Conservation (phyloP, 139 green algal species). For the Picochlorum sp. region DNA sequence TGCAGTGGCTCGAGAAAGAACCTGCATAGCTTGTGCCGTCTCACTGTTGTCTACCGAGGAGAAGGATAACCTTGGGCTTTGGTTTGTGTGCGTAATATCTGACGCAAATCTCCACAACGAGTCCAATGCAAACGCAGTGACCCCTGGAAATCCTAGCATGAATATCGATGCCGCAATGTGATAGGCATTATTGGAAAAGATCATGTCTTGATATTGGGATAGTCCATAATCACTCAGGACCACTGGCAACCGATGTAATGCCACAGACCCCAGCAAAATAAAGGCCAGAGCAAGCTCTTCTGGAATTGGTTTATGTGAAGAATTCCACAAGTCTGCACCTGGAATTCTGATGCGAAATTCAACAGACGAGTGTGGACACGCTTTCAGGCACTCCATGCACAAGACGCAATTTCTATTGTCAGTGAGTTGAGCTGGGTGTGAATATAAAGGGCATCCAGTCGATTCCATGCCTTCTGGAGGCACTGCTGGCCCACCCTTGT, state of each 20-base stretch:
- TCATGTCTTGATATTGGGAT: not conserved
- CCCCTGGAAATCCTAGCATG: conserved; percentile 37
- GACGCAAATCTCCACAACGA: conserved; percentile 2
- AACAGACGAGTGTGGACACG: conserved; percentile 47
- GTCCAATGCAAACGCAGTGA: conserved; percentile 35
- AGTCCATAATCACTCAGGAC: conserved; percentile 28
- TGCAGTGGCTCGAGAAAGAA: not conserved
- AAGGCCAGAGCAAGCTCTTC: conserved; percentile 57
- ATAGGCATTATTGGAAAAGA: conserved; percentile 1
- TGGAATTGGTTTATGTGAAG: conserved; percentile 39
- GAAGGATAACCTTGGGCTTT: not conserved
- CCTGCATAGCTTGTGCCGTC: not conserved
- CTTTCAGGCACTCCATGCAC: conserved; percentile 68
- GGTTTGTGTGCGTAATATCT: not conserved
- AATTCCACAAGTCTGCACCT: conserved; percentile 49
- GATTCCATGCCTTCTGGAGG: conserved; percentile 43
- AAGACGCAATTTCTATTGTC: conserved; percentile 72
- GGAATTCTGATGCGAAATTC: conserved; percentile 51
- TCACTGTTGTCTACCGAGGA: not conserved
- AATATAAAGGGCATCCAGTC: conserved; percentile 61
- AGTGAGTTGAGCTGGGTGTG: conserved; percentile 59
- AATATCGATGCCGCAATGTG: conserved; percentile 33
- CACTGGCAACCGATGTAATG: conserved; percentile 42
- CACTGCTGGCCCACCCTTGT: conserved; percentile 50
- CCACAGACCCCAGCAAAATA: conserved; percentile 61